phyloP scores from a whole-genome alignment of 2,329 filamentous ascomycete species.

The Nemania sp. region DNA sequence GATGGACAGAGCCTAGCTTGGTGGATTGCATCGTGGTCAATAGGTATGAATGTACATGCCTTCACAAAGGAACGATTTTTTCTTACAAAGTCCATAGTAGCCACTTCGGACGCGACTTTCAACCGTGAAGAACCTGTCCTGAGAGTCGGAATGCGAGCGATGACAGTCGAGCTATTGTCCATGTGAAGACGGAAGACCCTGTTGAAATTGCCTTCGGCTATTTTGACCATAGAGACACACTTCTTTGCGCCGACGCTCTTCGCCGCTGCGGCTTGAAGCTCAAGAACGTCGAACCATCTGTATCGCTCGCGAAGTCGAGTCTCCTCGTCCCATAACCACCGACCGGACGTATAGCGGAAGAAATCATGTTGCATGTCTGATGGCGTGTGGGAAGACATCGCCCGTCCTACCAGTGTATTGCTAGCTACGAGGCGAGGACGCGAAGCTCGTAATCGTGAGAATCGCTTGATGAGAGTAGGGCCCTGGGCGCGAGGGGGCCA shows the following conservation, averaged over 20 bases:
- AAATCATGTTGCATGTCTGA: slow-evolving; percentile 5
- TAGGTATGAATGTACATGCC: background rate
- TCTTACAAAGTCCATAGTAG: slow-evolving; percentile 17
- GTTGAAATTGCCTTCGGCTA: slow-evolving; percentile 7
- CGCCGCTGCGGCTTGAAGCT: background rate
- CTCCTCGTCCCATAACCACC: slow-evolving; percentile 13
- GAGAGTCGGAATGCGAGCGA: slow-evolving; percentile 6
- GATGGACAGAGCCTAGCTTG: background rate
- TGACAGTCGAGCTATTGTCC: background rate
- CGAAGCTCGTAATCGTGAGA: too few relatives aligned
- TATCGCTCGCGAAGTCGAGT: slow-evolving; percentile 5
- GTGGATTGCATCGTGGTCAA: background rate
- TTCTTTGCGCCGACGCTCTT: slow-evolving; percentile 6
- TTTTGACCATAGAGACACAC: slow-evolving; percentile 2
- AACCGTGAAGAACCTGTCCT: slow-evolving; percentile 1
- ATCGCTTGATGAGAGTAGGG: too few relatives aligned
- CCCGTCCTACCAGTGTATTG: background rate
- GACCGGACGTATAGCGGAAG: slow-evolving; percentile 6
- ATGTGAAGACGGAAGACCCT: slow-evolving; percentile 1
- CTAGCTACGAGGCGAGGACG: too few relatives aligned
- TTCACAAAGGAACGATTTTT: background rate
- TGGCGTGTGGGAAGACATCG: background rate
- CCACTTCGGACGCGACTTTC: slow-evolving; percentile 10
- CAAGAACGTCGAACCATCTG: background rate
- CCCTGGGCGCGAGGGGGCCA: too few relatives aligned